Evolutionary conservation across 805 yeast genomes (phyloP), one percentile per base, ranked within the genome.

Genomic region (Pichia occidentalis): DNA sequence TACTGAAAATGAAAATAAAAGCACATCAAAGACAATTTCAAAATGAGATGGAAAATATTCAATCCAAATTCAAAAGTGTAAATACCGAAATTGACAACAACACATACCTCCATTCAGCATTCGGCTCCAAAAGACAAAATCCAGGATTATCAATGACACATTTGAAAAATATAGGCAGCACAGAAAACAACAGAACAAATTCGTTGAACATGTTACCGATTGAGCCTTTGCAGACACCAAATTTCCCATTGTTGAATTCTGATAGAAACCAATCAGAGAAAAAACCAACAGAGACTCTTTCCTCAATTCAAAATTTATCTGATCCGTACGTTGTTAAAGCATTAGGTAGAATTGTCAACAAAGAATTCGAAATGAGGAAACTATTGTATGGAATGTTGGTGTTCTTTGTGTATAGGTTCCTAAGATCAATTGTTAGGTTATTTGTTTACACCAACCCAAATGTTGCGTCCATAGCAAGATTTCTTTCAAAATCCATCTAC

Each of bases 261-360:
- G n/a, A n/a, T n/a, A n/a, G n/a, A n/a, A n/a, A n/a, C n/a, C n/a
- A n/a, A n/a, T n/a, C n/a, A n/a, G n/a, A n/a, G n/a, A n/a, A n/a
- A n/a, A n/a, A n/a, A n/a, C n/a, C n/a, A n/a, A 31, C 9, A n/a
- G 25, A 20, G 23, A 11, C 34, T 10, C 22, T 21, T 13, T 16
- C 31, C 4, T 5, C 21, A 11, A 20, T 38, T 10, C 29, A 38
- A 19, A 34, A 38, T 18, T 28, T 38, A 17, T 22, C 32, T 16
- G 25, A 32, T 16, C 36, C 41, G 2, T 32, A 29, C 25, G 63
- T 73, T 41, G 56, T 54, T 34, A 53, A 62, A 25, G 78, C 78
- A 1, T 53, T 71, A 36, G 32, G 56, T 4, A 49, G 78, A 24
- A 73, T 71, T 42, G 59, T 64, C 2, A 67, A 68, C 45, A 61